Evolutionary conservation across 2,329 filamentous ascomycete genomes (phyloP).

Genomic region (Ampelomyces quisqualis): DNA sequence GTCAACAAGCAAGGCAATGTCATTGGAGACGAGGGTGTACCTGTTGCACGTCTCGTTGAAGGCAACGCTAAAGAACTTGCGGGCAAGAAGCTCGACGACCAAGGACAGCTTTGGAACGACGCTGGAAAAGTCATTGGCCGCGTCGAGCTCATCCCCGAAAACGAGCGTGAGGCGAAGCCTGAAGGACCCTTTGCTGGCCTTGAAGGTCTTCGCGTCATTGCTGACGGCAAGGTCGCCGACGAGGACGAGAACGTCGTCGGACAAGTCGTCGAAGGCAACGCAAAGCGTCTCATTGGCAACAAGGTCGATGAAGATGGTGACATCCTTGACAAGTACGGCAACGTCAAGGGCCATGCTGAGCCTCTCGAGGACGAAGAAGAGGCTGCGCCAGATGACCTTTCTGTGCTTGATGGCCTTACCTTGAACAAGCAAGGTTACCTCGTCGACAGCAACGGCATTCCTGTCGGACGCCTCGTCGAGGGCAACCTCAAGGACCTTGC

Average conservation of each 20-base stretch:
- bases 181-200: slow-evolving; percentile 55
- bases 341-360: slow-evolving; percentile 62
- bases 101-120: slow-evolving; percentile 72
- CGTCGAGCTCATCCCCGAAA: slow-evolving; percentile 66
- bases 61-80: slow-evolving; percentile 64
- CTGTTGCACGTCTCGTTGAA: slow-evolving; percentile 65
- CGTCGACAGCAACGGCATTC: slow-evolving; percentile 55
- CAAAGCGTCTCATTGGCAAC: slow-evolving; percentile 60
- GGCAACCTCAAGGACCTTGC: slow-evolving; percentile 58
- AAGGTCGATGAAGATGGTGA: slow-evolving; percentile 64
- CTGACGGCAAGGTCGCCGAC: slow-evolving; percentile 52
- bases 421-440: slow-evolving; percentile 62
- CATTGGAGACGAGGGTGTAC: slow-evolving; percentile 53
- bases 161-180: slow-evolving; percentile 57
- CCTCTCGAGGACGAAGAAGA: slow-evolving; percentile 51
- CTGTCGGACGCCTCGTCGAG: slow-evolving; percentile 58
- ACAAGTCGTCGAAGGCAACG: slow-evolving; percentile 58
- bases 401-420: slow-evolving; percentile 54
- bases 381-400: slow-evolving; percentile 50
- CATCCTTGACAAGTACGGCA: slow-evolving; percentile 62
- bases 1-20: slow-evolving; percentile 55
- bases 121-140: slow-evolving; percentile 69
- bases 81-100: slow-evolving; percentile 69
- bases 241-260: slow-evolving; percentile 56
- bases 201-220: slow-evolving; percentile 51